Percentiles rank a stretch among this genome's conserved stretches.
These are phyloP conservation scores for Trametes cingulata DNA, from an alignment of 768 basidiomycete species.

Conservation along the genomic window DNA sequence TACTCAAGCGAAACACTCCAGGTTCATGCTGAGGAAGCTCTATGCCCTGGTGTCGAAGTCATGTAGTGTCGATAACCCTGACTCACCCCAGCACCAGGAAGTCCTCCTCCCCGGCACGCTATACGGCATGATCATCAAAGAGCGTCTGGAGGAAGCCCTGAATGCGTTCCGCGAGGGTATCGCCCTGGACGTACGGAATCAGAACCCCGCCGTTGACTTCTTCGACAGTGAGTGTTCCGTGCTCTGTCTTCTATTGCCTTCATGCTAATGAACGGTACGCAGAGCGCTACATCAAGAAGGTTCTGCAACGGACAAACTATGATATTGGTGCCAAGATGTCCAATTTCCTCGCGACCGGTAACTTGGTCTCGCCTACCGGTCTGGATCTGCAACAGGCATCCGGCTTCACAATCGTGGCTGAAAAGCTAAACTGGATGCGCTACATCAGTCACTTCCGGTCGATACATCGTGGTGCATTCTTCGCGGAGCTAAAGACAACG, in stretches of 20 bases:
- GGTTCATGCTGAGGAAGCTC: constrained; percentile 97
- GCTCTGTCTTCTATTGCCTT: not conserved
- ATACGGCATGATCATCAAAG: constrained; percentile 98
- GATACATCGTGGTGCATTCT: constrained; percentile 99
- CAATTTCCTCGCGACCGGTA: constrained; percentile 97
- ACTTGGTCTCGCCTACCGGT: constrained; percentile 90
- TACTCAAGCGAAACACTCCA: constrained; percentile 34
- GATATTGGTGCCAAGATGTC: constrained; percentile 89
- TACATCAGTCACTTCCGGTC: constrained; percentile 99
- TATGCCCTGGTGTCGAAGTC: constrained; percentile 88
- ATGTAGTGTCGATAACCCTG: constrained; percentile 94
- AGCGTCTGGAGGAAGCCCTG: constrained; percentile 89
- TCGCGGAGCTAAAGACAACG: constrained; percentile 97
- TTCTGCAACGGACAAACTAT: constrained; percentile 77
- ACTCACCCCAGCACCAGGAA: constrained; percentile 98
- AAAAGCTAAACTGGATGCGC: constrained; percentile 98
- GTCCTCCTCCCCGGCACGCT: constrained; percentile 90
- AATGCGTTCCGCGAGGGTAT: constrained; percentile 72
- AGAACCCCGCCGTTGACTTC: constrained; percentile 80
- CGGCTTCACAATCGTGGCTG: constrained; percentile 98
- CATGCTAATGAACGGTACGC: not conserved
- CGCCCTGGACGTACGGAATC: constrained; percentile 69
- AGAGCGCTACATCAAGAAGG: constrained; percentile 84
- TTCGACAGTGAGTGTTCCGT: constrained; percentile 64
- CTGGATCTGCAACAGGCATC: constrained; percentile 96